Conservation (phyloP, 352 stramenopile genomes). For the Ochromonadaceae sp. region DNA sequence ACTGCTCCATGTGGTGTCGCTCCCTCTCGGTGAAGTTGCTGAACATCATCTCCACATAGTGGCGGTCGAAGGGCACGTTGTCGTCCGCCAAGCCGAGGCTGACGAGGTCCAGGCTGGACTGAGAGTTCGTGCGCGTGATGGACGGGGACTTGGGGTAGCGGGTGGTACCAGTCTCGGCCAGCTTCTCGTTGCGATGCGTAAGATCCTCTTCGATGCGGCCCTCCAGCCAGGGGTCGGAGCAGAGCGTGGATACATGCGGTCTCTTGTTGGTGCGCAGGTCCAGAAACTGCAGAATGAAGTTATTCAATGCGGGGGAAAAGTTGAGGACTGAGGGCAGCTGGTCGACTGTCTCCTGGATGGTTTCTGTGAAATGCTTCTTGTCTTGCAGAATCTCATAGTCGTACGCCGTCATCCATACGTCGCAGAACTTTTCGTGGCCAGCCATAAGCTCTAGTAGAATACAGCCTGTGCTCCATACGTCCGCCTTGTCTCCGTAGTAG, state of each 20-base stretch:
- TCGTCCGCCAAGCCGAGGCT: no score
- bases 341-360: constrained; percentile 24
- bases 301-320: constrained; percentile 3
- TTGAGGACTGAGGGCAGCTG: not conserved
- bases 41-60: no score
- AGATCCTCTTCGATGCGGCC: no score
- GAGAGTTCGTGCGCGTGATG: no score
- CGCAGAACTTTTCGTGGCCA: constrained; percentile 52
- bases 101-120: no score
- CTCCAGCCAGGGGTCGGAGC: no score
- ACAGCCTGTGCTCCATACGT: constrained; percentile 63
- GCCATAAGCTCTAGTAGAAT: constrained; percentile 61
- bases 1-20: constrained; percentile 1
- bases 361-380: constrained; percentile 36
- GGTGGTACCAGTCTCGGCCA: no score
- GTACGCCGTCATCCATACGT: constrained; percentile 62
- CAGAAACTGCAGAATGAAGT: constrained; percentile 6
- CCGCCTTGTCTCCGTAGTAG: constrained; percentile 53
- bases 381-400: constrained; percentile 53
- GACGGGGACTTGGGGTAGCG: no score
- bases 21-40: not conserved
- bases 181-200: no score
- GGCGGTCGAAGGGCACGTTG: no score
- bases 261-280: no score
- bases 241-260: no score